Percentiles rank a stretch among this genome's conserved stretches.
These are phyloP conservation scores for Jaenimonas drosophilae DNA, from an alignment of 208 protist genomes.

Conservation along the genomic window DNA sequence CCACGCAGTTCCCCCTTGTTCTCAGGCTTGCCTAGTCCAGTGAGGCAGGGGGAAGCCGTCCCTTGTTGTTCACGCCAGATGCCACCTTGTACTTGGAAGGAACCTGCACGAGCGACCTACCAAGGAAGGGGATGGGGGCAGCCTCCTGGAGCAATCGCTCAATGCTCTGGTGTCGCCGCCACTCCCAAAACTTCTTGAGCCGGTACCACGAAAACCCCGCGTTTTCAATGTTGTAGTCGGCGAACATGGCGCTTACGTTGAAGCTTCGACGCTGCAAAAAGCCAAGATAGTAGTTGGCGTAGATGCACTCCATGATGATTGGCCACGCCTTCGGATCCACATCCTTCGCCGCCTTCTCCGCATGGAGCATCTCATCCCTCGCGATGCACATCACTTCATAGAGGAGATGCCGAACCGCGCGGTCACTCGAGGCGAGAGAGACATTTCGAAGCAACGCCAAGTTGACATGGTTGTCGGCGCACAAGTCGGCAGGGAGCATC, in stretches of 20 bases:
- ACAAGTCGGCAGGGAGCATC: conserved; percentile 83
- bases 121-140: conserved; percentile 59
- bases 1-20: no score
- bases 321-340: conserved; percentile 69
- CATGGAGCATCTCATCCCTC: conserved; percentile 82
- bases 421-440: conserved; percentile 64
- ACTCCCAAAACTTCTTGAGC: conserved; percentile 80
- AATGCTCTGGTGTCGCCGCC: conserved; percentile 65
- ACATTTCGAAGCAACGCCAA: conserved; percentile 78
- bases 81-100: conserved; percentile 66
- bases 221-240: conserved; percentile 84
- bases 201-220: conserved; percentile 72
- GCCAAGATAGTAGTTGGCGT: conserved; percentile 83
- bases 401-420: conserved; percentile 60
- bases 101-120: conserved; percentile 30
- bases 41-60: no score
- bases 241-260: conserved; percentile 85
- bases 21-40: no score
- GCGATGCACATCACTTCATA: conserved; percentile 81
- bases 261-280: conserved; percentile 77
- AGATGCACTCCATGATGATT: conserved; percentile 77
- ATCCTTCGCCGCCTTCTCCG: conserved; percentile 44
- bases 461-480: conserved; percentile 83
- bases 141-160: conserved; percentile 54
- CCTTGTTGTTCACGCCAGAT: no score